Evolutionary conservation across 345 rosid species (phyloP).

Genomic region (Turritis glabra): DNA sequence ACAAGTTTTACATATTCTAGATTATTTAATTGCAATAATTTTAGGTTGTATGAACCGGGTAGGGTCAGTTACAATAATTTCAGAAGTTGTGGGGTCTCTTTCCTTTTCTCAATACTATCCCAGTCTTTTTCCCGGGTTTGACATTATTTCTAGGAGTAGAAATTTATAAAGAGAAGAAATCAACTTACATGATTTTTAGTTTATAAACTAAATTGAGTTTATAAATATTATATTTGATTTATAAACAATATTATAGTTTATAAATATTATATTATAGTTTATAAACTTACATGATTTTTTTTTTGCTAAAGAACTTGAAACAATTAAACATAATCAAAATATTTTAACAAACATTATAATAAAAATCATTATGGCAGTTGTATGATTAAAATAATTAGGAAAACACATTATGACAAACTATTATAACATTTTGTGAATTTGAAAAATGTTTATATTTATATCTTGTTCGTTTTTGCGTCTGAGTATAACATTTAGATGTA

Average conservation of each 20-base stretch:
- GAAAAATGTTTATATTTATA: too few species aligned
- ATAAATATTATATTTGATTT: too few species aligned
- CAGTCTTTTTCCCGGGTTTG: too few species aligned
- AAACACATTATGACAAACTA: not conserved
- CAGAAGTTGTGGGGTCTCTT: conserved; percentile 35
- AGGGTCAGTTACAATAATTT: conserved; percentile 39
- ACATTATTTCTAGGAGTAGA: not conserved
- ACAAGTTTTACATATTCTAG: not conserved
- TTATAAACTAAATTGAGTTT: too few species aligned
- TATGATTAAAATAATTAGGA: not conserved
- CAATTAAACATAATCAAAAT: too few species aligned
- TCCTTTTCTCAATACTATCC: conserved; percentile 2
- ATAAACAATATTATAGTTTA: too few species aligned
- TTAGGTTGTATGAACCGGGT: conserved; percentile 39
- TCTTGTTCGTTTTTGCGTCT: not conserved
- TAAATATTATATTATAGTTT: too few species aligned
- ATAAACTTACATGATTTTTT: too few species aligned
- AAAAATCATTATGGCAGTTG: not conserved
- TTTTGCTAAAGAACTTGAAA: too few species aligned
- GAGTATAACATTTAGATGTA: not conserved
- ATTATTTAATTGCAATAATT: conserved; percentile 6
- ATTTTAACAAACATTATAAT: too few species aligned
- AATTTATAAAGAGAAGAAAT: not conserved
- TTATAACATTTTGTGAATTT: not conserved
- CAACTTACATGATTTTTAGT: too few species aligned